Evolutionary conservation across 148 eudicot genomes (phyloP), one percentile per base, ranked within the genome.

Genomic region (Spergularia marina): DNA sequence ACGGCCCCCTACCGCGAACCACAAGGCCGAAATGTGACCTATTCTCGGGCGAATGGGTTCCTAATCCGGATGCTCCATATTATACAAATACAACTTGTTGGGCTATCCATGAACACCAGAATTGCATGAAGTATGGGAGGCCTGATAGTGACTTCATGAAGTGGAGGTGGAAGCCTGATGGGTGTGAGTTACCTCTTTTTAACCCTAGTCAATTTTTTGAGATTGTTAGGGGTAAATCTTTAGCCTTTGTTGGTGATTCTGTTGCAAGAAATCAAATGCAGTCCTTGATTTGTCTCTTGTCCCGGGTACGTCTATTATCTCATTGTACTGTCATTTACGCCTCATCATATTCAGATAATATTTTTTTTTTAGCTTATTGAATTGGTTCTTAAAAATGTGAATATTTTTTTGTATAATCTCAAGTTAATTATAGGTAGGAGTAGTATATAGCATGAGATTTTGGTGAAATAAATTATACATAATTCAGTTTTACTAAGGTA

Each of bases 241-340:
- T 88, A 80, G 91, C 87, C 9, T 88, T 88, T 79, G 82, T 88
- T 79, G 91, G 89, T 40, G 91, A 88, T 70, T 88, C 91, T 56
- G 87, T 88, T 9, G 86, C 81, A 44, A 74, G 91, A 68, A 88
- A 88, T 62, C 91, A 88, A 23, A 84, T 88, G 89, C 87, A 88
- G 41, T 88, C 91, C 64, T 79, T 88, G 71, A 82, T 88, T 47
- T 87, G 88, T 80, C 84, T 87, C 49, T 80, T 88, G 20, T 88
- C 91, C 6, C 82, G 83, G 87, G 93, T 87, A 87, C 61, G 80
- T 67, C 12, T 9, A 9, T 44, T 44, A 30, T 30, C 36, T 30
- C 36, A 44, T 53, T 11, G 4, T 44, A 21, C 13, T 6, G n/a
- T 17, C 49, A 0, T 52, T 12, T 9, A 66, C 21, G 53, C 21